Conservation (phyloP, 805 yeast genomes). For the Pichia nakasei region DNA sequence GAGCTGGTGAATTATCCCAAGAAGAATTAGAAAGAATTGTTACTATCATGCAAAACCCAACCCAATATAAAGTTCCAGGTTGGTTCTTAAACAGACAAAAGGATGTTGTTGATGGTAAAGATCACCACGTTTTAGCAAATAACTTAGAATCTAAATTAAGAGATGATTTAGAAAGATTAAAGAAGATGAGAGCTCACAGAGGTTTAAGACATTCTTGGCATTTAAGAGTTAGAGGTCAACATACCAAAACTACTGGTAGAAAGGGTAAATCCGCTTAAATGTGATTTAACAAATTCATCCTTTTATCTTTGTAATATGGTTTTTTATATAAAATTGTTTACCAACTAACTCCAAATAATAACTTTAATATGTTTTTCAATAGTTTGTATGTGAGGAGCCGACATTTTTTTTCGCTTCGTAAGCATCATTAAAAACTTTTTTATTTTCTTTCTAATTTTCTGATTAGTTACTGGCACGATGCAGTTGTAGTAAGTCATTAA, state of each 20-base stretch:
- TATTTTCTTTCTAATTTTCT: too few relatives aligned
- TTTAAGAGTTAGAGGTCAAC: constrained; percentile 99
- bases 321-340: neutral
- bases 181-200: constrained; percentile 99
- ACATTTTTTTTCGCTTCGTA: too few relatives aligned
- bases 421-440: too few relatives aligned
- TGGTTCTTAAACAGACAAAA: constrained; percentile 99
- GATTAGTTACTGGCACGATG: too few relatives aligned
- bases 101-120: constrained; percentile 98
- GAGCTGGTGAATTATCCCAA: constrained; percentile 99
- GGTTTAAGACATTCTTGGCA: constrained; percentile 99
- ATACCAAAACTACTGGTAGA: constrained; percentile 99
- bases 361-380: neutral
- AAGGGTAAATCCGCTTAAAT: constrained; percentile 50
- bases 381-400: too few relatives aligned
- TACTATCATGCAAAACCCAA: constrained; percentile 99
- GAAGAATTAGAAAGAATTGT: constrained; percentile 99
- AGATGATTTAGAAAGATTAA: constrained; percentile 99
- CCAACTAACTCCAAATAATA: neutral
- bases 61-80: constrained; percentile 97
- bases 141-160: constrained; percentile 98
- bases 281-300: neutral
- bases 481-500: too few relatives aligned
- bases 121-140: constrained; percentile 98
- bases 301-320: neutral